Base-by-base conservation (phyloP, 805 yeast species). In the Starmerella lactis-condensi region DNA sequence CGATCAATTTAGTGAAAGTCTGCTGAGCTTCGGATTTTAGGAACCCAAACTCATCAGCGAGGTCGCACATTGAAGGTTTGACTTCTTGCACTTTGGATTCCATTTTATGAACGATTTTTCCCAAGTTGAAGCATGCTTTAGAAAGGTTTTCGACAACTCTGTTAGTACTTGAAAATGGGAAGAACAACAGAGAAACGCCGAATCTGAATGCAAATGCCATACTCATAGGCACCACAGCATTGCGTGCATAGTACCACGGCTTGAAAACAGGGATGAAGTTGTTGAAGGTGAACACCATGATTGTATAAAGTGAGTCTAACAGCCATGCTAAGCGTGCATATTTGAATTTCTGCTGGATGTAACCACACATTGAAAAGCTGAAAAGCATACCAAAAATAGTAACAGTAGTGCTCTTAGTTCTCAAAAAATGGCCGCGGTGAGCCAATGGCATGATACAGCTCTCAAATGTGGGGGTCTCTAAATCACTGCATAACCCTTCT, bases 81-180 rank as follows among this genome's bases (percentile, higher is more conserved):
- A 33, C 9, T 6, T 16, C 9, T 5, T 10, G 14, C 9, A 30
- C 18, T 11, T 20, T 16, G 1, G 19, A 13, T 9, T 25, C 24
- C 17, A 41, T 18, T 3, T 35, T 23, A 8, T 22, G 33, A 6
- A 31, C 26, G 2, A 31, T 26, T 2, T 22, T 31, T 15, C 18
- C 9, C 8, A 32, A 17, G n/a, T 30, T 24, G 2, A 24, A 20
- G 22, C 49, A 30, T 1, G 41, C 43, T 4, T 17, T 13, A 13
- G 49, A 25, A 13, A 42, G 28, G n/a, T 34, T 32, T 16, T 21
- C 23, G 8, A 37, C 37, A 6, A 45, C 39, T 22, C 41, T 41
- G 20, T 29, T 35, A 24, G 38, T 44, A 1, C 55, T 45, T 2
- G 54, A 42, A 7, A 35, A 32, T 5, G 56, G 56, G 23, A 44